These are phyloP conservation scores for Tetrapisispora fleetii DNA, from an alignment of 805 yeast genomes.

Conservation along the genomic window DNA sequence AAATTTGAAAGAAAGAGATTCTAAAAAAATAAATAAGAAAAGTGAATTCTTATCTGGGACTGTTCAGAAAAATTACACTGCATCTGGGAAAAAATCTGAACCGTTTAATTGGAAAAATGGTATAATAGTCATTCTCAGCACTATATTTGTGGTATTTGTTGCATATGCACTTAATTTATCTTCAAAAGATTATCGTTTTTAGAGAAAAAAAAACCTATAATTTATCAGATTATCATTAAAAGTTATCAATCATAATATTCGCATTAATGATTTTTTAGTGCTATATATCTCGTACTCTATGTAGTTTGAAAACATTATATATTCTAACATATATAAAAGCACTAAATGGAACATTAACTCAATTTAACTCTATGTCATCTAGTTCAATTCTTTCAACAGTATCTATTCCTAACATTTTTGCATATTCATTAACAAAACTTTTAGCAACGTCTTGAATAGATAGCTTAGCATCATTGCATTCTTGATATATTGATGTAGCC, in stretches of 20 bases:
- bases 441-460: slow-evolving; percentile 34
- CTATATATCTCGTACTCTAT: neutral
- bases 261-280: neutral
- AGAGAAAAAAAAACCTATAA: neutral
- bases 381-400: slow-evolving; percentile 31
- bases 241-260: neutral
- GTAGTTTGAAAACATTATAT: too few species aligned
- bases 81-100: neutral
- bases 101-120: neutral
- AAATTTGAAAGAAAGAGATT: neutral
- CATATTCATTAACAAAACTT: slow-evolving; percentile 37
- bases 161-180: slow-evolving; percentile 14
- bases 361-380: slow-evolving; percentile 20
- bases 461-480: slow-evolving; percentile 17
- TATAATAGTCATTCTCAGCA: slow-evolving; percentile 8
- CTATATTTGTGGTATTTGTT: slow-evolving; percentile 11
- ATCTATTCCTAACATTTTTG: slow-evolving; percentile 31
- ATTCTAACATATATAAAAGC: neutral
- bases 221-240: neutral
- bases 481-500: slow-evolving; percentile 44
- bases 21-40: neutral
- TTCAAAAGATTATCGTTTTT: slow-evolving; percentile 1
- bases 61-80: neutral
- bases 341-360: neutral
- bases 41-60: neutral